A percentile compares a stretch with the other conserved stretches of the same genome.
Evolutionary conservation across 2,329 filamentous ascomycete genomes (phyloP).

Genomic region (Ceratocystis smalleyi): DNA sequence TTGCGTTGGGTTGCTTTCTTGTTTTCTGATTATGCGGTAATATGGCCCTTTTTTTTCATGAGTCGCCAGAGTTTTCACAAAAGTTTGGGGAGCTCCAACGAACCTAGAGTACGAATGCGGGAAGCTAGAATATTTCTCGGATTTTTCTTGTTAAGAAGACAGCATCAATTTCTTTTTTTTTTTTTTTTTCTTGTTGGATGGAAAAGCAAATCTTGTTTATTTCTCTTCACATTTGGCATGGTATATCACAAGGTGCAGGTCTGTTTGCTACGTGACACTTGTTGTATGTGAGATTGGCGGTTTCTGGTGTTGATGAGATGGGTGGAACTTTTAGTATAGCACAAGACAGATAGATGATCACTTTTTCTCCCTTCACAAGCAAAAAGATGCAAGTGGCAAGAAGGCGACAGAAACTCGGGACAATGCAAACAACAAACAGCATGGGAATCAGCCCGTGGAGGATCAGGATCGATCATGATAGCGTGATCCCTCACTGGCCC

Average conservation of each 20-base stretch:
- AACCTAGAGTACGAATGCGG: background rate
- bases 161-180: background rate
- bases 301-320: too few relatives aligned
- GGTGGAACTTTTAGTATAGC: too few relatives aligned
- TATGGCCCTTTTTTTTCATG: slow-evolving; percentile 8
- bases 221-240: background rate
- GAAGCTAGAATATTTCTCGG: background rate
- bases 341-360: too few relatives aligned
- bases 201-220: slow-evolving; percentile 4
- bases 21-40: slow-evolving; percentile 5
- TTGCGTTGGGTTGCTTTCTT: slow-evolving; percentile 2
- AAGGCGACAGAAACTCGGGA: background rate
- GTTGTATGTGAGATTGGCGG: too few relatives aligned
- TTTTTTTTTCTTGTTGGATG: background rate
- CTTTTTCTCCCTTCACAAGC: too few relatives aligned
- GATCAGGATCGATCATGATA: too few relatives aligned
- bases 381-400: too few relatives aligned
- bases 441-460: background rate
- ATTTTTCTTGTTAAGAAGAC: background rate
- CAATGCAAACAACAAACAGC: slow-evolving; percentile 2
- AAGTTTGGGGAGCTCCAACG: background rate
- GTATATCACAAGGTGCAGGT: too few relatives aligned
- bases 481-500: background rate
- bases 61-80: slow-evolving; percentile 5
- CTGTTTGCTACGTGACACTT: too few relatives aligned